Evolutionary conservation across 1,284 basidiomycete genomes (phyloP).

Genomic region (Puccinia hordei): DNA sequence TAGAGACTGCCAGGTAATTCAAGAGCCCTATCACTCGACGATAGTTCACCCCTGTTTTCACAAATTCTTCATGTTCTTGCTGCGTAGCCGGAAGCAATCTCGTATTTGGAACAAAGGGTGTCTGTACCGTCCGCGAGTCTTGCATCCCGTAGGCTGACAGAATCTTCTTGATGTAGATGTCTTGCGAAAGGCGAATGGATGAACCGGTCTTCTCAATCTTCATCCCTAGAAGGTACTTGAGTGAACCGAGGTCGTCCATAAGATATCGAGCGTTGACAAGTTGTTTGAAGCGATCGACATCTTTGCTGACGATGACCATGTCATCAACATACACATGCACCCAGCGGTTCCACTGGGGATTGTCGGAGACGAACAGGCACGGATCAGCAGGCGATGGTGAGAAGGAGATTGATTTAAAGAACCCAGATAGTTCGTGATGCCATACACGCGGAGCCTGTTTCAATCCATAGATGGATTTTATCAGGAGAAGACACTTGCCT

Average conservation of each 20-base stretch:
- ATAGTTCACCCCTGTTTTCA: too few species aligned
- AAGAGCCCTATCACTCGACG: too few species aligned
- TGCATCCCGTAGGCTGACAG: too few species aligned
- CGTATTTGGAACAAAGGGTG: too few species aligned
- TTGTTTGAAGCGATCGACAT: neutral
- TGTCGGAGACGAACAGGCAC: conserved; percentile 18
- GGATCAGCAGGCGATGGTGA: neutral
- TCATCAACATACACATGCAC: conserved; percentile 25
- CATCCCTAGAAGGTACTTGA: too few species aligned
- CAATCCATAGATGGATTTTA: conserved; percentile 5
- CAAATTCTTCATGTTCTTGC: too few species aligned
- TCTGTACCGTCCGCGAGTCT: too few species aligned
- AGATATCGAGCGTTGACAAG: neutral
- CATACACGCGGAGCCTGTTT: conserved; percentile 7
- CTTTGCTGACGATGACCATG: conserved; percentile 3
- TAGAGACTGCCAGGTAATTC: too few species aligned
- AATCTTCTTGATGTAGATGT: too few species aligned
- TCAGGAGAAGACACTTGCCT: neutral
- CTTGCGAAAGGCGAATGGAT: too few species aligned
- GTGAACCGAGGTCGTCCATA: conserved; percentile 18
- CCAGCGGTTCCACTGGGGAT: neutral
- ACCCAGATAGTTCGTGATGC: neutral
- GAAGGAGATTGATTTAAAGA: conserved; percentile 1
- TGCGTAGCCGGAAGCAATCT: too few species aligned
- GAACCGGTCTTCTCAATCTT: too few species aligned